Conservation (phyloP, 495 filamentous ascomycete genomes). For the Penicillium macrosclerotiorum region DNA sequence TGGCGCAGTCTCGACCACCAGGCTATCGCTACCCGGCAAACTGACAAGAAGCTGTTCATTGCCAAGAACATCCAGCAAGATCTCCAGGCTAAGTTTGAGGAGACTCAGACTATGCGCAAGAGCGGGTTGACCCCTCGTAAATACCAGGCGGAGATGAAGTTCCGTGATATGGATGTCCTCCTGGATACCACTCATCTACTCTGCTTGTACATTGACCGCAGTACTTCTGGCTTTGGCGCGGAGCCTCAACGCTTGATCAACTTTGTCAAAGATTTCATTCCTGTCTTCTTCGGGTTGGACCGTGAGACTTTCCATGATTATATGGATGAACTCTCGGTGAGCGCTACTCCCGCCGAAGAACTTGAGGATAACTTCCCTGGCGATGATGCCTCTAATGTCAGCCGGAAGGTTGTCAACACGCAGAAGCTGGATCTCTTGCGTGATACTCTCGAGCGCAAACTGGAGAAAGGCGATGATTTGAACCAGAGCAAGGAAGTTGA, state of each 20-base stretch:
- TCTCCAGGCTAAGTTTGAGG: constrained; percentile 84
- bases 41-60: constrained; percentile 86
- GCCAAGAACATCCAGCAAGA: constrained; percentile 81
- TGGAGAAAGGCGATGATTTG: constrained; percentile 59
- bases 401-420: constrained; percentile 61
- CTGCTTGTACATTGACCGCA: constrained; percentile 69
- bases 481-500: constrained; percentile 72
- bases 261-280: constrained; percentile 87
- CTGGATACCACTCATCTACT: constrained; percentile 79
- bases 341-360: constrained; percentile 64
- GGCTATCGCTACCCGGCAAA: constrained; percentile 76
- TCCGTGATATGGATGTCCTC: constrained; percentile 75
- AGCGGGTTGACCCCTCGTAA: constrained; percentile 57
- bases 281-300: constrained; percentile 83
- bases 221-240: constrained; percentile 59
- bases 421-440: constrained; percentile 81
- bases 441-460: constrained; percentile 74
- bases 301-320: constrained; percentile 71
- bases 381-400: constrained; percentile 48
- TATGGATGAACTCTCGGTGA: constrained; percentile 66
- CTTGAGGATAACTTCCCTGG: constrained; percentile 53
- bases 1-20: constrained; percentile 96
- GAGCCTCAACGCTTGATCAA: constrained; percentile 75
- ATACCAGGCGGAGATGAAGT: constrained; percentile 70
- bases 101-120: constrained; percentile 66